Evolutionary conservation across 2,329 filamentous ascomycete genomes (phyloP).

Genomic region (Blastomyces parvus): DNA sequence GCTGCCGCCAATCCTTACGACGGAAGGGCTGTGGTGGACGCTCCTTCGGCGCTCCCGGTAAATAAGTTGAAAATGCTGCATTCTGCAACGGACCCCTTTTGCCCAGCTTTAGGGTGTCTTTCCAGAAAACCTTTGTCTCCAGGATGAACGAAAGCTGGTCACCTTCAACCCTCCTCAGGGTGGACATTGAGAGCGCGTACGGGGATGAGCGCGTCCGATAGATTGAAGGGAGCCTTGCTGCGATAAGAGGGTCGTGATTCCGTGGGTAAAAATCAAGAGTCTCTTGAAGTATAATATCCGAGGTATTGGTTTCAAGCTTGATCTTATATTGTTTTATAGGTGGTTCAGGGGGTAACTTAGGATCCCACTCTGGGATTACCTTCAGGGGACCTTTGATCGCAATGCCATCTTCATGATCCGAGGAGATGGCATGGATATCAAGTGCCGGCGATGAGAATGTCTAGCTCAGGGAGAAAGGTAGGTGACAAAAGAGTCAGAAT

Average conservation of each 20-base stretch:
- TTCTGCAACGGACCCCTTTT: constrained; percentile 13
- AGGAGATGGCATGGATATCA: not conserved
- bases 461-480: constrained; percentile 9
- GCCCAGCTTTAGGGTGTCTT: constrained; percentile 24
- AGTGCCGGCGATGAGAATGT: not conserved
- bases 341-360: too few relatives aligned
- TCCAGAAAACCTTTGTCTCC: constrained; percentile 29
- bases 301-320: not conserved
- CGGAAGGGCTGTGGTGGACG: not conserved
- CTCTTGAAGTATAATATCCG: not conserved
- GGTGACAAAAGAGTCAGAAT: not conserved
- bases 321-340: not conserved
- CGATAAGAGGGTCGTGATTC: not conserved
- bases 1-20: not conserved
- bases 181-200: constrained; percentile 27
- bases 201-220: constrained; percentile 22
- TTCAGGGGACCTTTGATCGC: not conserved
- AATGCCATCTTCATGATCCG: not conserved
- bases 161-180: constrained; percentile 15
- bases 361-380: too few relatives aligned
- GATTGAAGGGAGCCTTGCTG: constrained; percentile 4
- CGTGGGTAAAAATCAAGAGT: not conserved
- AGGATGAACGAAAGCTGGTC: constrained; percentile 21
- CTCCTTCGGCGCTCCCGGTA: constrained; percentile 12
- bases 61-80: constrained; percentile 24